A percentile compares a stretch with the other conserved stretches of the same genome.
Conservation (phyloP, 2,329 filamentous ascomycete species). For the Paraphoma chrysanthemicola region DNA sequence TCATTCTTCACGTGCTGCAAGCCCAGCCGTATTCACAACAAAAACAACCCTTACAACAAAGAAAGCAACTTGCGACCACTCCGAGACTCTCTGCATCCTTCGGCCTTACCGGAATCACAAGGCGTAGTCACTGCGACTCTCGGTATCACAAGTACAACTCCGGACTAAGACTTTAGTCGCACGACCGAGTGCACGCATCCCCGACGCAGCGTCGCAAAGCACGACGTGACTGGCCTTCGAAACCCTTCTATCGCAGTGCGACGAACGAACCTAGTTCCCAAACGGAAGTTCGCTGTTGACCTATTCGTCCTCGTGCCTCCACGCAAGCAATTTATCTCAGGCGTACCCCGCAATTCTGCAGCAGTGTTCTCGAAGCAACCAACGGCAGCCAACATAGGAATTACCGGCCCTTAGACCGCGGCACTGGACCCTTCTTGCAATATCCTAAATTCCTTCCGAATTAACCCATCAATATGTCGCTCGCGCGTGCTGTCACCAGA, state of each 20-base stretch:
- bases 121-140: slow-evolving; percentile 20
- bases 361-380: slow-evolving; percentile 29
- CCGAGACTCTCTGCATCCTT: slow-evolving; percentile 12
- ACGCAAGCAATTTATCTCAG: slow-evolving; percentile 43
- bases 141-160: slow-evolving; percentile 37
- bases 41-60: slow-evolving; percentile 5
- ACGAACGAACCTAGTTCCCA: slow-evolving; percentile 26
- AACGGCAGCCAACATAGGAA: slow-evolving; percentile 29
- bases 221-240: slow-evolving; percentile 30
- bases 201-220: slow-evolving; percentile 26
- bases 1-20: slow-evolving; percentile 36
- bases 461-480: slow-evolving; percentile 57
- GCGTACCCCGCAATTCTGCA: slow-evolving; percentile 45
- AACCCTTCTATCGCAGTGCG: slow-evolving; percentile 28
- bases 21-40: slow-evolving; percentile 23
- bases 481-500: slow-evolving; percentile 76
- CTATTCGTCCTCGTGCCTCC: slow-evolving; percentile 28
- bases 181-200: slow-evolving; percentile 34
- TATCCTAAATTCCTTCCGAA: slow-evolving; percentile 35
- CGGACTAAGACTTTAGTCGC: slow-evolving; percentile 29
- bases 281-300: slow-evolving; percentile 21
- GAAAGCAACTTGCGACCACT: slow-evolving; percentile 2
- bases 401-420: slow-evolving; percentile 39
- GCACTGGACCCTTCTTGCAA: slow-evolving; percentile 32
- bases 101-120: slow-evolving; percentile 15